Evolutionary conservation across 768 basidiomycete species (phyloP), one percentile per base, ranked within the genome.

Genomic region (Arthromyces matolae): DNA sequence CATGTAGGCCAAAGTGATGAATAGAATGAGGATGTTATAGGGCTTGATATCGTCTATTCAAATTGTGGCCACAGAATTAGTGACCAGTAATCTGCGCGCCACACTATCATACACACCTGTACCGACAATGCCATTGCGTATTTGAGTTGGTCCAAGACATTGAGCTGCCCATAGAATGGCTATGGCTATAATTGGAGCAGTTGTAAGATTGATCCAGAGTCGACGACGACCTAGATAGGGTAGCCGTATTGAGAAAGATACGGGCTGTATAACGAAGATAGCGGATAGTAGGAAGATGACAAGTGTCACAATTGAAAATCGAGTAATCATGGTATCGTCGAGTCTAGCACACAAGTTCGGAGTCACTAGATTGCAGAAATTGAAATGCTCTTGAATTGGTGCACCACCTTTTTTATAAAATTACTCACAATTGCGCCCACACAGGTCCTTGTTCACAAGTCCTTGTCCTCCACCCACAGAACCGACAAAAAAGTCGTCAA

Each of bases 1-100:
- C 74, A 96, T 86, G 68, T 97, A 97, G 0, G 93, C 92, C 46
- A 97, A 75, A 3, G 88, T 89, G 53, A 92, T 83, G 69, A 99
- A 98, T 1, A 99, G 71, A 23, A 91, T 89, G 64, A 99, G 79
- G 53, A 99, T 94, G 62, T 96, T 90, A 62, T 93, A 89, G 0
- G 95, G 95, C 55, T 87, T 81, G 14, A 97, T 79, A 7, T 85
- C 85, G 47, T 85, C 84, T 67, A 54, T 53, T 8, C 10, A 23
- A 29, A 28, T 8, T 20, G 29, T 24, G 14, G 28, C n/a, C 10
- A 29, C 13, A 39, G 25, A 10, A 24, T 45, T 2, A 35, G 22
- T 29, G 24, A 10, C 27, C 22, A 28, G 23, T 24, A 10, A 19
- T 18, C 23, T 62, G 62, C 25, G 19, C 28, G 28, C 43, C 7